A percentile compares a stretch with the other conserved stretches of the same genome.
phyloP scores from a whole-genome alignment of 2,329 filamentous ascomycete genomes.

The Aspergillus sojae region DNA sequence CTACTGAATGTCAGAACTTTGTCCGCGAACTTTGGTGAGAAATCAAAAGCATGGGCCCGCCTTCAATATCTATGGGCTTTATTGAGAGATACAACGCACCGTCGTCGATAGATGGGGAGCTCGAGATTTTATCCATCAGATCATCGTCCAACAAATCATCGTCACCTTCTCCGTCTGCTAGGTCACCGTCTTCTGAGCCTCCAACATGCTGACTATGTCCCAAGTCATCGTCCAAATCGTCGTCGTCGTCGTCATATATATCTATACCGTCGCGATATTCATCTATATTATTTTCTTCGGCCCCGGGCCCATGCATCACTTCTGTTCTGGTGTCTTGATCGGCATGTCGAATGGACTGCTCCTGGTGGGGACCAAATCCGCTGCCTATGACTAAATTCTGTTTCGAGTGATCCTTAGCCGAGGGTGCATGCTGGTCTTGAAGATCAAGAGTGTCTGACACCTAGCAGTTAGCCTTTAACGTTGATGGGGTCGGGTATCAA shows the following conservation, averaged over 20 bases:
- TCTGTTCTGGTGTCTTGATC: conserved; percentile 76
- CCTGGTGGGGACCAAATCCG: conserved; percentile 77
- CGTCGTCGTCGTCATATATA: conserved; percentile 37
- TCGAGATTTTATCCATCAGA: conserved; percentile 98
- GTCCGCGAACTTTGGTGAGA: background rate
- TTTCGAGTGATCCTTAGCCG: conserved; percentile 76
- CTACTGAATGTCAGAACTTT: conserved; percentile 83
- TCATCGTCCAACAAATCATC: conserved; percentile 82
- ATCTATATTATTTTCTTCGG: conserved; percentile 58
- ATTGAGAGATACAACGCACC: conserved; percentile 55
- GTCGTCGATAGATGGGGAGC: conserved; percentile 98
- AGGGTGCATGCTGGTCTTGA: conserved; percentile 79
- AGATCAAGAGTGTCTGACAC: conserved; percentile 86
- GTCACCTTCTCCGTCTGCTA: conserved; percentile 66
- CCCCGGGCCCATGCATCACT: conserved; percentile 63
- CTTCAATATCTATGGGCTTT: background rate
- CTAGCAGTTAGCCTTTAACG: background rate
- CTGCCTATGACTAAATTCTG: conserved; percentile 56
- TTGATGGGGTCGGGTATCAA: background rate
- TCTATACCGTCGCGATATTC: conserved; percentile 35
- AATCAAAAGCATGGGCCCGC: background rate
- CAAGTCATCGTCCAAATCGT: conserved; percentile 33
- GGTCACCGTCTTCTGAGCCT: conserved; percentile 49
- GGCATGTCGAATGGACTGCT: conserved; percentile 78
- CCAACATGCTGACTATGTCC: conserved; percentile 27